These are phyloP conservation scores for Phlyctochytrium bullatum DNA, from an alignment of 192 early-diverging fungal genomes.

Conservation along the genomic window DNA sequence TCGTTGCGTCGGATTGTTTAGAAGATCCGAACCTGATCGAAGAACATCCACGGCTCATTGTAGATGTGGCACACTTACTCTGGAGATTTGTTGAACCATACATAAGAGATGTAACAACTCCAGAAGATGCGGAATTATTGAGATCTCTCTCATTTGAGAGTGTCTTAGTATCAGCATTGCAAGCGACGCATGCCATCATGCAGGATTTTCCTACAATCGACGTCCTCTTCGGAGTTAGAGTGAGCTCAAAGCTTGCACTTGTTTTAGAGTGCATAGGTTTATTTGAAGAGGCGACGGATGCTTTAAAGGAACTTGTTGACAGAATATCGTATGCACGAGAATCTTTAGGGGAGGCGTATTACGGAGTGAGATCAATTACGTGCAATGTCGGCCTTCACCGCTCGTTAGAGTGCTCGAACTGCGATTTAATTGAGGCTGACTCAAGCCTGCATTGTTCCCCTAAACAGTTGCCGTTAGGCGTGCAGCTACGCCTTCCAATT, in stretches of 20 bases:
- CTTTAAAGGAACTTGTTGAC: slow-evolving; percentile 25
- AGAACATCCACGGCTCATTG: slow-evolving; percentile 23
- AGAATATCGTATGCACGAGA: slow-evolving; percentile 17
- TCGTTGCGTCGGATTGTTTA: slow-evolving; percentile 32
- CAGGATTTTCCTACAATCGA: slow-evolving; percentile 33
- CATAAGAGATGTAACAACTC: slow-evolving; percentile 22
- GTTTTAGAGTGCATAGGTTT: slow-evolving; percentile 31
- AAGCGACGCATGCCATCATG: slow-evolving; percentile 27
- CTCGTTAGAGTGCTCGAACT: background rate
- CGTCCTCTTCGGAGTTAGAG: slow-evolving; percentile 17
- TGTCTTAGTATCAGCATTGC: slow-evolving; percentile 18
- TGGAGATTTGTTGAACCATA: slow-evolving; percentile 42
- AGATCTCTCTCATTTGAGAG: slow-evolving; percentile 21
- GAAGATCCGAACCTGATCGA: slow-evolving; percentile 19
- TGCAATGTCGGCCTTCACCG: slow-evolving; percentile 31
- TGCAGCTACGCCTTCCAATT: background rate
- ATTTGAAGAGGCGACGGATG: slow-evolving; percentile 23
- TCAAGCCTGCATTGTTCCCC: background rate
- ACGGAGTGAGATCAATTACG: slow-evolving; percentile 21
- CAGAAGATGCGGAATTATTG: slow-evolving; percentile 6
- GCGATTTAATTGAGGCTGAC: background rate
- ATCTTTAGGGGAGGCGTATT: slow-evolving; percentile 25
- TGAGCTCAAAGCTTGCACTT: slow-evolving; percentile 28
- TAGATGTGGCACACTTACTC: slow-evolving; percentile 31
- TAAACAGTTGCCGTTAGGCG: background rate